Percentiles rank a stretch among this genome's conserved stretches.
phyloP scores from a whole-genome alignment of 306 rosid species.

The Pterocarpus macrocarpus region DNA sequence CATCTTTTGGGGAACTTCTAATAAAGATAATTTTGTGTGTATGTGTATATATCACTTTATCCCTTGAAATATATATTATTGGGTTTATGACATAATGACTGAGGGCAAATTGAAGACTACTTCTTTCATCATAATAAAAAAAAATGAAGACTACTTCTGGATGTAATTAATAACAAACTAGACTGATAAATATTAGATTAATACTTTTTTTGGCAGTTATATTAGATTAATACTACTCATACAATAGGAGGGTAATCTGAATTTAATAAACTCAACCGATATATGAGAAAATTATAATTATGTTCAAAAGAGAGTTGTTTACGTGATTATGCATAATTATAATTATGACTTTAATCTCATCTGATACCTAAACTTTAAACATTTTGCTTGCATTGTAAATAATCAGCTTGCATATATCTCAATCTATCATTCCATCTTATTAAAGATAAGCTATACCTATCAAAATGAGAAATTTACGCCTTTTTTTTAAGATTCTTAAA shows the following conservation, averaged over 20 bases:
- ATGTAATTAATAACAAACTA: not conserved
- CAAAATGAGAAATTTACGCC: not conserved
- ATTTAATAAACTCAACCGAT: not conserved
- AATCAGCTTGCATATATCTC: not conserved
- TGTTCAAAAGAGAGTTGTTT: not conserved
- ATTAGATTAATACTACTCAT: too few relatives aligned
- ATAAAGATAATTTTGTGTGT: not conserved
- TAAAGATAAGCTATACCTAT: not conserved
- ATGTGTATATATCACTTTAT: not conserved
- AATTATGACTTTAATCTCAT: not conserved
- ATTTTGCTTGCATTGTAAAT: not conserved
- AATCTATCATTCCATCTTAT: not conserved
- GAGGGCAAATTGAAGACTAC: not conserved
- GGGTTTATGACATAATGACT: not conserved
- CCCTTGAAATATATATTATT: not conserved
- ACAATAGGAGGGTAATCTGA: too few relatives aligned
- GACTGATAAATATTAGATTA: not conserved
- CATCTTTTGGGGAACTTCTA: conserved; percentile 27
- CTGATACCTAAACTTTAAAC: too few relatives aligned
- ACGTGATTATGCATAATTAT: not conserved
- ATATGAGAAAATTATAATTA: too few relatives aligned
- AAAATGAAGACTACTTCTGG: not conserved
- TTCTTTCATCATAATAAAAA: too few relatives aligned
- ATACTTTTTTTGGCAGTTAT: too few relatives aligned
- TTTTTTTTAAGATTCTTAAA: not conserved